Base-by-base conservation (phyloP, 108 stramenopile species). In the Pseudonitzschia pungens region DNA sequence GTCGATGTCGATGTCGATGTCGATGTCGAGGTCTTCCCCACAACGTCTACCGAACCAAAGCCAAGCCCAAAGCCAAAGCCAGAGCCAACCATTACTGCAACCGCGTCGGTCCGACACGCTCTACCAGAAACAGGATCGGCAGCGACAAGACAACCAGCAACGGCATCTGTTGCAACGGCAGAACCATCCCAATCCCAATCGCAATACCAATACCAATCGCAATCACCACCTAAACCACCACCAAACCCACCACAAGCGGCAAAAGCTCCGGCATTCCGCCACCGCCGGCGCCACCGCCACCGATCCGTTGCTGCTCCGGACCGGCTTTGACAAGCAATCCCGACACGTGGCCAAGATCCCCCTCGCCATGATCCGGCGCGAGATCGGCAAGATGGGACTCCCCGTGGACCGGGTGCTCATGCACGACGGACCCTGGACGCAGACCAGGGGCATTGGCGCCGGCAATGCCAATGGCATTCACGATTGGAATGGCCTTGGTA, bases 341-440 rank as follows among this genome's bases (percentile, higher is more conserved):
- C 14, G 45, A 12, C n/a, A 10, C 54, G 16, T 55, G 16, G 26
- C 26, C 54, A 55, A 24, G 26, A 55, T 55, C 21, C 54, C n/a
- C 54, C 26, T 55, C 3, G 12, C n/a, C 24, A 9, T 55, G 54
- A 21, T 55, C 0, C 54, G 24, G 4, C 26, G 24, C 9, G 24
- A 55, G 4, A 21, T 26, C 4, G 2, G 4, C 21, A 55, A 22
- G 26, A 12, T 55, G 54, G 54, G 54, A 21, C 54, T 55, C 54
- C 26, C 21, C 26, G 12, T 26, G 16, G 54, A 55, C 24, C 24
- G 2, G 22, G 54, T 55, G 54, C 26, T 55, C 22, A 22, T 55
- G 24, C 54, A 55, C 54, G 54, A 24, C 26, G 54, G 54, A 10
- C 54, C 54, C 1, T 55, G 50, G 50, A 58, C 57, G n/a, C n/a